phyloP scores from a whole-genome alignment of 108 stramenopile genomes.

The Skeletonema menzelii region DNA sequence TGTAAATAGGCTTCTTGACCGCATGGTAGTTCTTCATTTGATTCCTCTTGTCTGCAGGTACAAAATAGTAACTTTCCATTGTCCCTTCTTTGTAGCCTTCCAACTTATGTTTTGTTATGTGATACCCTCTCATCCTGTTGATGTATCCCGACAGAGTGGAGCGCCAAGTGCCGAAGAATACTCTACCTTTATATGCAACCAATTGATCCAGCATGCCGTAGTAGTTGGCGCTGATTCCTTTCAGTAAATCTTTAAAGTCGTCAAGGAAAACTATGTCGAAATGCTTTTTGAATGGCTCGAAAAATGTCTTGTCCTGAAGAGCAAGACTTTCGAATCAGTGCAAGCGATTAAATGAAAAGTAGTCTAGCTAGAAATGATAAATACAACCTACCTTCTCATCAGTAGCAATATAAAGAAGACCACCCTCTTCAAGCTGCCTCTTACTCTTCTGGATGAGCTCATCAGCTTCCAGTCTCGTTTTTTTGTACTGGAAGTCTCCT shows the following conservation, averaged over 20 bases:
- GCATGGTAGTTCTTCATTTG: constrained; percentile 69
- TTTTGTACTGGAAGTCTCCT: constrained; percentile 61
- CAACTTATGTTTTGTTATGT: constrained; percentile 57
- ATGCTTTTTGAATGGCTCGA: constrained; percentile 67
- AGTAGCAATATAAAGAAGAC: constrained; percentile 53
- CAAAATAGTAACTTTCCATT: constrained; percentile 68
- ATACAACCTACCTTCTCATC: constrained; percentile 48
- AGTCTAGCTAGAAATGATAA: background rate
- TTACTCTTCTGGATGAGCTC: constrained; percentile 37
- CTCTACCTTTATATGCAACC: constrained; percentile 69
- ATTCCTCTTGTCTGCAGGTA: constrained; percentile 41
- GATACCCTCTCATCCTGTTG: constrained; percentile 80
- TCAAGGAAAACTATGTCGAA: constrained; percentile 79
- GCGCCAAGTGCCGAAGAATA: constrained; percentile 81
- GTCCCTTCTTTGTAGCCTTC: constrained; percentile 64
- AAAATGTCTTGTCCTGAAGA: constrained; percentile 68
- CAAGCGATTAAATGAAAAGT: background rate
- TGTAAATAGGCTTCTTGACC: constrained; percentile 74
- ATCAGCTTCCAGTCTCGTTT: constrained; percentile 41
- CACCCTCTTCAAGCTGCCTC: constrained; percentile 41
- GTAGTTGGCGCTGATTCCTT: constrained; percentile 64
- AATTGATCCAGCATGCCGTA: constrained; percentile 90
- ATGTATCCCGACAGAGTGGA: constrained; percentile 86
- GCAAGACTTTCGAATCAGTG: background rate
- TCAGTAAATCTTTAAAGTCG: constrained; percentile 61